phyloP scores from a whole-genome alignment of 1,284 basidiomycete species.

The Moesziomyces sp. region DNA sequence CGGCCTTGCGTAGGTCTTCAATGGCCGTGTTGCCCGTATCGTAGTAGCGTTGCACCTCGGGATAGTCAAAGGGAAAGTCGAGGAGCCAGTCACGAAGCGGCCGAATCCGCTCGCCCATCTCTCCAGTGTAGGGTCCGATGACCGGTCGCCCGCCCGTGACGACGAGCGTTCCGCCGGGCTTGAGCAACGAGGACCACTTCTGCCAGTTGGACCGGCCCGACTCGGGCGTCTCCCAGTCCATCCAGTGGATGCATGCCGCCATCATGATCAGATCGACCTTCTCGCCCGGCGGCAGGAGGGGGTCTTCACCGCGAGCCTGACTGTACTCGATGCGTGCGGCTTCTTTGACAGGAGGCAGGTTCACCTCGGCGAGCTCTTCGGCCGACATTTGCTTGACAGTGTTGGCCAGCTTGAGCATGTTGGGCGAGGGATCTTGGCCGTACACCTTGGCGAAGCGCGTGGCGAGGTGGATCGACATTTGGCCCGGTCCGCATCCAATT shows the following conservation, averaged over 20 bases:
- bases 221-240: slow-evolving; percentile 38
- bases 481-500: slow-evolving; percentile 46
- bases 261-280: slow-evolving; percentile 48
- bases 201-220: slow-evolving; percentile 25
- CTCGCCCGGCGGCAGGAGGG: slow-evolving; percentile 30
- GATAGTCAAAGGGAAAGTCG: slow-evolving; percentile 24
- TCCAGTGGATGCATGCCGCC: slow-evolving; percentile 47
- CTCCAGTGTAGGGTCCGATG: slow-evolving; percentile 37
- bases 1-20: slow-evolving; percentile 17
- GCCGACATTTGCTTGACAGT: slow-evolving; percentile 43
- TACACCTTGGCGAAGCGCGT: slow-evolving; percentile 37
- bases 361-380: slow-evolving; percentile 30
- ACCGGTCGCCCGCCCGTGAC: slow-evolving; percentile 30
- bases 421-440: slow-evolving; percentile 38
- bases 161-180: slow-evolving; percentile 40
- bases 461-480: slow-evolving; percentile 45
- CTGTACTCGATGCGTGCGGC: slow-evolving; percentile 31
- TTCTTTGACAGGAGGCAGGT: slow-evolving; percentile 26
- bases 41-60: slow-evolving; percentile 26
- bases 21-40: not conserved
- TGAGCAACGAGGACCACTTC: slow-evolving; percentile 36
- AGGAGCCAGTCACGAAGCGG: slow-evolving; percentile 42
- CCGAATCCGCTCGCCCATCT: slow-evolving; percentile 29
- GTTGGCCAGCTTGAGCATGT: slow-evolving; percentile 47
- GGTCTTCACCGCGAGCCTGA: slow-evolving; percentile 30